Evolutionary conservation across 106 monocot species (phyloP), one percentile per base, ranked within the genome.

Genomic region (Gastrodia elata): DNA sequence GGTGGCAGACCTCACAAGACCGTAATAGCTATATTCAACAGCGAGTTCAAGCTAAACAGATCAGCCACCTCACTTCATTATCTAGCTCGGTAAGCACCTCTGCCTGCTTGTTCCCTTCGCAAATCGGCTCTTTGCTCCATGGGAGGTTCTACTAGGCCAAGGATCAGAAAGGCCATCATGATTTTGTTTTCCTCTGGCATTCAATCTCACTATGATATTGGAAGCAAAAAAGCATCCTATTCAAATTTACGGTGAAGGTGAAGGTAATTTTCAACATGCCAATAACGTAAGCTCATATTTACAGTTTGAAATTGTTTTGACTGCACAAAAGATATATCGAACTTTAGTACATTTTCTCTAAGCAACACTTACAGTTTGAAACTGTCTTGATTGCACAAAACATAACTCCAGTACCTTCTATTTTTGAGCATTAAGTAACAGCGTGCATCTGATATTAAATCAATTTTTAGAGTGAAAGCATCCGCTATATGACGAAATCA

Each of bases 71-170:
- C 14, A 27, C 36, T 41, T 39, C 20, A 10, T 80, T 88, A 93
- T 61, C 93, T 89, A 11, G 81, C 87, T 40, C 87, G 81, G 83
- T 87, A 93, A 22, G 84, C 81, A 3, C 87, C 87, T 65, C 93
- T 78, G 10, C 93, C 89, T 27, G 93, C 93, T 75, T 89, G 93
- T 68, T 87, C 79, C 74, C 85, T 77, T 1, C 83, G 77, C 74
- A 89, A 76, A 75, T 87, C 84, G 69, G 87, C 85, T 82, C 82
- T 70, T 37, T 80, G 84, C 75, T 84, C 83, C 38, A 84, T 84
- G 11, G 82, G 88, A 8, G 82, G 86, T 25, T 77, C 83, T 18
- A 68, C 76, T 38, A 76, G 79, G 48, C 72, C 83, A 34, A 89
- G 77, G 43, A 83, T 77, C 82, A 84, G 65, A 75, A 61, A 79